phyloP scores from a whole-genome alignment of 495 filamentous ascomycete genomes.

The Neurospora intermedia region DNA sequence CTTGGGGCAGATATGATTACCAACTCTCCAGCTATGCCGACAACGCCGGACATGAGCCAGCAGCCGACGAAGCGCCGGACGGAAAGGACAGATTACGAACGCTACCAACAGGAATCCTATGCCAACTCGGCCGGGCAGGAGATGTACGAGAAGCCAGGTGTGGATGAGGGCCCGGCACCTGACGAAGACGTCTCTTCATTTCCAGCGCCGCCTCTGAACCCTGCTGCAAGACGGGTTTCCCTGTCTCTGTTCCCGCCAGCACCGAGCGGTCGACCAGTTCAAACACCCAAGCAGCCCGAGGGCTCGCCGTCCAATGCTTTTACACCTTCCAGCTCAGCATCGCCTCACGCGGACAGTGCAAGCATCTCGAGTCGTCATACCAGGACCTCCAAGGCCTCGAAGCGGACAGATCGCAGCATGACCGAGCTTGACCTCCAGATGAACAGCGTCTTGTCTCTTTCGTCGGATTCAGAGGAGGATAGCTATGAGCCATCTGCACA shows the following conservation, averaged over 20 bases:
- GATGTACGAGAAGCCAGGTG: neutral
- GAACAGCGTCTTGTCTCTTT: conserved; percentile 38
- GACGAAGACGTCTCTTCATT: conserved; percentile 4
- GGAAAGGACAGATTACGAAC: conserved; percentile 31
- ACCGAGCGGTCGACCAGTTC: neutral
- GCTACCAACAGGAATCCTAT: conserved; percentile 42
- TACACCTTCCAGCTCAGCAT: conserved; percentile 11
- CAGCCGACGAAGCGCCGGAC: conserved; percentile 16
- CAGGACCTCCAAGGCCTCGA: conserved; percentile 38
- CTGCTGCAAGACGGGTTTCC: conserved; percentile 3
- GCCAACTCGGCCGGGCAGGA: conserved; percentile 28
- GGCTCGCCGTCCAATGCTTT: neutral
- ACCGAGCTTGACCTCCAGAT: conserved; percentile 34
- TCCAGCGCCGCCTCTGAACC: conserved; percentile 4
- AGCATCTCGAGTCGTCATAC: conserved; percentile 42
- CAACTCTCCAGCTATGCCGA: conserved; percentile 29
- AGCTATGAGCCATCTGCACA: conserved; percentile 18
- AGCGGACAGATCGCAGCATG: conserved; percentile 30
- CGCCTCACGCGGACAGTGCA: conserved; percentile 26
- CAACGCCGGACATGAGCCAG: conserved; percentile 20
- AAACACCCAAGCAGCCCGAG: conserved; percentile 12
- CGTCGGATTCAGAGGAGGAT: conserved; percentile 38
- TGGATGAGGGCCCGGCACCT: neutral
- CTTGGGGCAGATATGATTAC: conserved; percentile 22
- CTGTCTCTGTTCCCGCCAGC: conserved; percentile 12